phyloP scores from a whole-genome alignment of 176 grass and related monocot genomes.

The Cenchrus purpureus region DNA sequence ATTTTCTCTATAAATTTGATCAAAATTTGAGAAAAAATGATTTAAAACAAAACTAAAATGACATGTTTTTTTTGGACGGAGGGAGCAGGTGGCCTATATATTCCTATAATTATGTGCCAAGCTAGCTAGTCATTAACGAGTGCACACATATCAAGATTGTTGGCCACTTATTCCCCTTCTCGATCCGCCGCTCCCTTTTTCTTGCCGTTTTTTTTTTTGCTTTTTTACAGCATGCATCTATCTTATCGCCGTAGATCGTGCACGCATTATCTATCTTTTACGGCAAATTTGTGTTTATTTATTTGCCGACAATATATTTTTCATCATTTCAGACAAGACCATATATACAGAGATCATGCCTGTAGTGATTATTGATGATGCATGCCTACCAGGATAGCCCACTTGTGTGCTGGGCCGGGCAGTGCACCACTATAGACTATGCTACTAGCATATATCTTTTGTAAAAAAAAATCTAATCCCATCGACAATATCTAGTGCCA shows the following conservation, averaged over 20 bases:
- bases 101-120: background rate
- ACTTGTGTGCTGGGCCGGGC: background rate
- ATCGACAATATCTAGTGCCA: background rate
- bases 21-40: no score
- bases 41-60: no score
- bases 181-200: background rate
- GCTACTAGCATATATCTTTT: background rate
- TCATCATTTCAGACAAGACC: background rate
- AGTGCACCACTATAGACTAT: background rate
- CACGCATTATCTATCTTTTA: background rate
- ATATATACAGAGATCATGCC: background rate
- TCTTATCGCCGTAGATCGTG: background rate
- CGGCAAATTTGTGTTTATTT: background rate
- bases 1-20: no score
- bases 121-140: background rate
- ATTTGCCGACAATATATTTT: background rate
- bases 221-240: background rate
- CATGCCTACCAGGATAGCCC: background rate
- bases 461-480: background rate
- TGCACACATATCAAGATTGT: conserved; percentile 12
- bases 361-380: background rate
- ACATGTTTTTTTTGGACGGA: no score
- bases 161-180: conserved; percentile 19
- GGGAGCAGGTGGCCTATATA: conserved; percentile 22
- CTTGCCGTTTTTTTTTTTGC: background rate